Conservation (phyloP, 2,329 filamentous ascomycete genomes). For the Xylaria multiplex region DNA sequence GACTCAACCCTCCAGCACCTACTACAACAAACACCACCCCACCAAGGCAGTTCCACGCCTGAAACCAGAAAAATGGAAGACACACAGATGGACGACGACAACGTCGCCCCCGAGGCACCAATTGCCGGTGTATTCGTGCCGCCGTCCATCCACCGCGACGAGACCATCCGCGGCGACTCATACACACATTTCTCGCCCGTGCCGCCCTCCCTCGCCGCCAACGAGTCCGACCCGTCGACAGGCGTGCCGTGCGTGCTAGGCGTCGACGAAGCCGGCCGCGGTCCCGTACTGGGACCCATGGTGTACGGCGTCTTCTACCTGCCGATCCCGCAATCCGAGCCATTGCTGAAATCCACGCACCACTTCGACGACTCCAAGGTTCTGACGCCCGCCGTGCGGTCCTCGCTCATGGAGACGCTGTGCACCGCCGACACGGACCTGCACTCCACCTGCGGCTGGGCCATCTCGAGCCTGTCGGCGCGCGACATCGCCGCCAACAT, state of each 20-base stretch:
- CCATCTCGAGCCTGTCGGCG: conserved; percentile 81
- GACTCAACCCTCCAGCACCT: neutral
- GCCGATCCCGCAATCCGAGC: conserved; percentile 74
- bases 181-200: conserved; percentile 78
- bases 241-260: conserved; percentile 78
- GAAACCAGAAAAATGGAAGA: conserved; percentile 50
- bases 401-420: conserved; percentile 73
- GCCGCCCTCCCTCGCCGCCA: conserved; percentile 63
- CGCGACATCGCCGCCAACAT: conserved; percentile 83
- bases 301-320: conserved; percentile 79
- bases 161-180: conserved; percentile 71
- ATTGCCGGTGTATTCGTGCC: conserved; percentile 65
- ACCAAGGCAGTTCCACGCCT: conserved; percentile 7
- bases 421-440: conserved; percentile 70
- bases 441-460: conserved; percentile 75
- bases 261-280: conserved; percentile 92
- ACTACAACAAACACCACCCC: conserved; percentile 3
- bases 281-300: conserved; percentile 88
- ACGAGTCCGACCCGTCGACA: conserved; percentile 46
- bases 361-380: conserved; percentile 97
- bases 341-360: conserved; percentile 80
- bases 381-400: conserved; percentile 81
- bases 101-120: conserved; percentile 50
- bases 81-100: conserved; percentile 51
- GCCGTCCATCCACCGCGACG: conserved; percentile 70